Evolutionary conservation across 257 asterid genomes (phyloP).

Genomic region (Solanum pinnatisectum): DNA sequence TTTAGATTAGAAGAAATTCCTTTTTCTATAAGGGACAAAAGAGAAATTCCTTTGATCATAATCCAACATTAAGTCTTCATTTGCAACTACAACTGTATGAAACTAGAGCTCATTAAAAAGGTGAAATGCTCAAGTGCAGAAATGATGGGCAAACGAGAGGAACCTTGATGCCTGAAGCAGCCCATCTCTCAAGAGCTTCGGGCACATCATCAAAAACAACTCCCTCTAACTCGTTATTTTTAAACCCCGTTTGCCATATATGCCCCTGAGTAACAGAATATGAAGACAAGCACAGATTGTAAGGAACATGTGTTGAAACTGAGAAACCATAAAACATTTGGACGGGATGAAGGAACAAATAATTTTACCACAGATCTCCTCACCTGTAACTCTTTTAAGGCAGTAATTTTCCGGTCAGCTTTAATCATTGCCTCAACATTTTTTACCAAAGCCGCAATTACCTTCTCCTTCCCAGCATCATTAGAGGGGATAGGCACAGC

Average conservation of each 20-base stretch:
- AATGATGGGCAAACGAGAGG: not conserved
- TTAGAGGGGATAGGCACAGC: slow-evolving; percentile 65
- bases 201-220: slow-evolving; percentile 77
- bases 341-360: not conserved
- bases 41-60: not conserved
- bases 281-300: not conserved
- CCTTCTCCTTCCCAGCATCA: slow-evolving; percentile 60
- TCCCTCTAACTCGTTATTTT: slow-evolving; percentile 43
- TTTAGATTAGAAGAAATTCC: not conserved
- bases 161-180: slow-evolving; percentile 67
- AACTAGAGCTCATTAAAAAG: not conserved
- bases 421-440: slow-evolving; percentile 87
- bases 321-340: not conserved
- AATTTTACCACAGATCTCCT: not conserved
- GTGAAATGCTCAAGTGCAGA: not conserved
- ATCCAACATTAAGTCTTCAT: not conserved
- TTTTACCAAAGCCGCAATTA: slow-evolving; percentile 69
- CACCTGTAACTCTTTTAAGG: slow-evolving; percentile 90
- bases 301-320: not conserved
- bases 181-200: slow-evolving; percentile 75
- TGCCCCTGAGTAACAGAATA: slow-evolving; percentile 44
- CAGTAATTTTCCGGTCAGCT: slow-evolving; percentile 88
- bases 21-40: not conserved
- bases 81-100: not conserved
- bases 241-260: slow-evolving; percentile 72